A percentile compares a stretch with the other conserved stretches of the same genome.
These are phyloP conservation scores for Mycena filopes DNA, from an alignment of 768 basidiomycete genomes.

Conservation along the genomic window DNA sequence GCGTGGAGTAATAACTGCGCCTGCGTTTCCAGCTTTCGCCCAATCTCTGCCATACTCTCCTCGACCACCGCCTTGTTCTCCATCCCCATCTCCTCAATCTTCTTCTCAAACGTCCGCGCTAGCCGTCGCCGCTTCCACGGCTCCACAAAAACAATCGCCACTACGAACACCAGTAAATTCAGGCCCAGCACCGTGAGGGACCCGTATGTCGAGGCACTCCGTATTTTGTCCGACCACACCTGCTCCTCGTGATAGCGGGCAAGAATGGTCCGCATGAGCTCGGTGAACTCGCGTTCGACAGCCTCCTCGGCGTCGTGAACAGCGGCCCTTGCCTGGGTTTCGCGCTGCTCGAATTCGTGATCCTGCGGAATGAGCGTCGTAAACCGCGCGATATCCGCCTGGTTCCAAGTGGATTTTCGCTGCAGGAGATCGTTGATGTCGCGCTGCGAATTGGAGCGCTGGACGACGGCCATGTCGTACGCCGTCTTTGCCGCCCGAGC, in stretches of 20 bases:
- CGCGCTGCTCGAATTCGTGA: constrained; percentile 86
- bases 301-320: constrained; percentile 78
- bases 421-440: constrained; percentile 95
- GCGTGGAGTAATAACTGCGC: constrained; percentile 41
- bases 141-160: constrained; percentile 92
- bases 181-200: constrained; percentile 85
- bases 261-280: constrained; percentile 89
- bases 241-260: constrained; percentile 98
- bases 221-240: constrained; percentile 99
- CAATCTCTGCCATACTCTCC: constrained; percentile 59
- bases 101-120: constrained; percentile 89
- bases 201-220: constrained; percentile 94
- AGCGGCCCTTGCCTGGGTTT: constrained; percentile 72
- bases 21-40: constrained; percentile 61
- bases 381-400: constrained; percentile 86
- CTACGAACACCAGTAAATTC: constrained; percentile 90
- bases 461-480: constrained; percentile 81
- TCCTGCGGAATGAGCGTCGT: constrained; percentile 92
- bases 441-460: constrained; percentile 89
- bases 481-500: constrained; percentile 78
- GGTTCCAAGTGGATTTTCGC: constrained; percentile 95
- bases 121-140: constrained; percentile 94
- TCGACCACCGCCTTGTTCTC: constrained; percentile 64
- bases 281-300: constrained; percentile 89
- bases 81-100: constrained; percentile 73